phyloP scores from a whole-genome alignment of 2,329 filamentous ascomycete species.

The Blastomyces percursus region DNA sequence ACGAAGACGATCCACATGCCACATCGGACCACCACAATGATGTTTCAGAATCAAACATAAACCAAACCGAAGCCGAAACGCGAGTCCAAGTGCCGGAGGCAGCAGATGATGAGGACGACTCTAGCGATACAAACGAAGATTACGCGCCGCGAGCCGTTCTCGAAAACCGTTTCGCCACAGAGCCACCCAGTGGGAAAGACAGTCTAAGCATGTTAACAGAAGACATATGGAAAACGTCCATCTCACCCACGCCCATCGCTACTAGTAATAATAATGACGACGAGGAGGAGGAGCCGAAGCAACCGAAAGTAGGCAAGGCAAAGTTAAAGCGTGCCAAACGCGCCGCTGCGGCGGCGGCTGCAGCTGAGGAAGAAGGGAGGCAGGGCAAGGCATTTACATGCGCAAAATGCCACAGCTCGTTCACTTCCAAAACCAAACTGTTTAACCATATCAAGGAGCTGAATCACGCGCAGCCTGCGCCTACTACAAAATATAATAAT shows the following conservation, averaged over 20 bases:
- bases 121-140: slow-evolving; percentile 19
- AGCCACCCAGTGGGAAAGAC: slow-evolving; percentile 12
- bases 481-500: not conserved
- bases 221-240: slow-evolving; percentile 12
- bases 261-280: too few species aligned
- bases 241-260: slow-evolving; percentile 9
- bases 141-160: slow-evolving; percentile 35
- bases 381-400: slow-evolving; percentile 50
- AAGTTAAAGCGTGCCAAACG: slow-evolving; percentile 44
- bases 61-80: slow-evolving; percentile 6
- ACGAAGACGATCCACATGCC: not conserved
- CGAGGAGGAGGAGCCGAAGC: slow-evolving; percentile 13
- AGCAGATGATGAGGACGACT: slow-evolving; percentile 10
- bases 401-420: slow-evolving; percentile 63
- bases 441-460: slow-evolving; percentile 61
- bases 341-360: slow-evolving; percentile 27
- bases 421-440: slow-evolving; percentile 61
- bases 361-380: slow-evolving; percentile 10
- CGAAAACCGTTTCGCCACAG: slow-evolving; percentile 27
- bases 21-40: not conserved
- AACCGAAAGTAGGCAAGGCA: slow-evolving; percentile 39
- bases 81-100: slow-evolving; percentile 3
- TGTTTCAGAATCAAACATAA: not conserved
- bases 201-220: slow-evolving; percentile 14
- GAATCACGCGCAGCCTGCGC: slow-evolving; percentile 49